Evolutionary conservation across 352 stramenopile genomes (phyloP).

Genomic region (Globisporangium canariense): DNA sequence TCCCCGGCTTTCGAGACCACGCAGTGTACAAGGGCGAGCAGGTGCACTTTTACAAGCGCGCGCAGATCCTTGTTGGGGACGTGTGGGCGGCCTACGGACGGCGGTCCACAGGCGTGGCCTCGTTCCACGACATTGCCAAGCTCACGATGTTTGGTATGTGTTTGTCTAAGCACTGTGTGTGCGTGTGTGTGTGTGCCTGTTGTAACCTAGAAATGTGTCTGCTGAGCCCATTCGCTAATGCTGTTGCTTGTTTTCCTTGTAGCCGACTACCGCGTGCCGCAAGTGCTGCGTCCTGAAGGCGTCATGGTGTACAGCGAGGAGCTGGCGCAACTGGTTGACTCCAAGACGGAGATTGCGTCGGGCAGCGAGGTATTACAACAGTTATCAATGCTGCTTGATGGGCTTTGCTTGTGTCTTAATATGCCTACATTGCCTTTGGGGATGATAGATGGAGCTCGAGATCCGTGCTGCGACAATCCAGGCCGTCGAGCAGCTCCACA

Average conservation of each 20-base stretch:
- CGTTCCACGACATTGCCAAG: conserved; percentile 79
- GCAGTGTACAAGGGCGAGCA: conserved; percentile 76
- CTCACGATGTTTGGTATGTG: conserved; percentile 86
- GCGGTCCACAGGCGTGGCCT: conserved; percentile 33
- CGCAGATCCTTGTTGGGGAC: conserved; percentile 86
- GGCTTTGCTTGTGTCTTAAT: neutral
- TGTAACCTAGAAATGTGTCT: neutral
- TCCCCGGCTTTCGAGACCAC: conserved; percentile 86
- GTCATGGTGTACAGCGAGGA: conserved; percentile 59
- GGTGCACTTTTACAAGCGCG: conserved; percentile 89
- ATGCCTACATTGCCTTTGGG: no score
- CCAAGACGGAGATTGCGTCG: conserved; percentile 50
- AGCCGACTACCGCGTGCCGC: conserved; percentile 88
- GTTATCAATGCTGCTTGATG: neutral
- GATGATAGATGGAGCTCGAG: conserved; percentile 67
- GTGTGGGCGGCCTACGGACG: conserved; percentile 85
- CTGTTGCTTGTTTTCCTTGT: neutral
- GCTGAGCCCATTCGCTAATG: neutral
- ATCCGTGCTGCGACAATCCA: conserved; percentile 84
- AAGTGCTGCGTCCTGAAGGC: conserved; percentile 68
- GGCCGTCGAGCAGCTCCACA: conserved; percentile 71
- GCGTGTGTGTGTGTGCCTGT: neutral
- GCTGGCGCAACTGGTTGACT: conserved; percentile 47
- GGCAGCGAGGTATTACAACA: conserved; percentile 48
- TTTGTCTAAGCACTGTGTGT: neutral